These are phyloP conservation scores for Verticillium dahliae DNA, from an alignment of 2,329 filamentous ascomycete species.

Conservation along the genomic window DNA sequence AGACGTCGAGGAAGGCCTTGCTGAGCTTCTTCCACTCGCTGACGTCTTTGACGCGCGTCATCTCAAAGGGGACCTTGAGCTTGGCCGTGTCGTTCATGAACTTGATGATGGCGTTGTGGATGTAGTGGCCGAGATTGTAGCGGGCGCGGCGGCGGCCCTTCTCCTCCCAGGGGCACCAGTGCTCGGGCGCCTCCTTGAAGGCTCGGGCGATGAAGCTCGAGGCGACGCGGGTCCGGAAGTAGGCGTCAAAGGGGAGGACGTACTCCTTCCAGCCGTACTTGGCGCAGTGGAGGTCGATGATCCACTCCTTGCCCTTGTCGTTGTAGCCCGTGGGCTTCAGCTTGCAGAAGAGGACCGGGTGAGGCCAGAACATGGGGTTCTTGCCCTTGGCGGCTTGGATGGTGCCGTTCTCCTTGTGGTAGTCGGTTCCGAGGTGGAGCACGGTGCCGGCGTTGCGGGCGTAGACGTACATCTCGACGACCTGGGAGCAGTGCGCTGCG, in stretches of 20 bases:
- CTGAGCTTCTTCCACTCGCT: neutral
- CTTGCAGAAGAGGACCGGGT: constrained; percentile 6
- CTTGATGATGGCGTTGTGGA: neutral
- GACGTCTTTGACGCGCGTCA: neutral
- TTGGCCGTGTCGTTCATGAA: neutral
- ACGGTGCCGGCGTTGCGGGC: constrained; percentile 7
- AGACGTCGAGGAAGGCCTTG: neutral
- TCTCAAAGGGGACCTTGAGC: neutral
- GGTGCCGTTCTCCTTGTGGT: neutral
- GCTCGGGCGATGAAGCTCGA: neutral
- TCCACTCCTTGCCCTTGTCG: neutral
- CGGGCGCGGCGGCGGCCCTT: constrained; percentile 2
- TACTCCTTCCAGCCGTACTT: constrained; percentile 2
- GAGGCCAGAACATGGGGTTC: constrained; percentile 12
- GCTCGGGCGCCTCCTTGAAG: neutral
- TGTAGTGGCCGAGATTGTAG: neutral
- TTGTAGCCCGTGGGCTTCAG: neutral
- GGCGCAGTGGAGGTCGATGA: constrained; percentile 7
- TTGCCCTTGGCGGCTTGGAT: constrained; percentile 5
- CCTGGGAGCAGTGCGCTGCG: constrained; percentile 5
- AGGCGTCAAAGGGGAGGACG: constrained; percentile 4
- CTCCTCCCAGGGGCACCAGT: constrained; percentile 3
- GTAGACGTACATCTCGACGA: constrained; percentile 7
- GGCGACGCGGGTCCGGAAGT: constrained; percentile 1
- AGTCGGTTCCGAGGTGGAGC: neutral